These are phyloP conservation scores for Flammula alnicola DNA, from an alignment of 1,284 basidiomycete species.

Conservation along the genomic window DNA sequence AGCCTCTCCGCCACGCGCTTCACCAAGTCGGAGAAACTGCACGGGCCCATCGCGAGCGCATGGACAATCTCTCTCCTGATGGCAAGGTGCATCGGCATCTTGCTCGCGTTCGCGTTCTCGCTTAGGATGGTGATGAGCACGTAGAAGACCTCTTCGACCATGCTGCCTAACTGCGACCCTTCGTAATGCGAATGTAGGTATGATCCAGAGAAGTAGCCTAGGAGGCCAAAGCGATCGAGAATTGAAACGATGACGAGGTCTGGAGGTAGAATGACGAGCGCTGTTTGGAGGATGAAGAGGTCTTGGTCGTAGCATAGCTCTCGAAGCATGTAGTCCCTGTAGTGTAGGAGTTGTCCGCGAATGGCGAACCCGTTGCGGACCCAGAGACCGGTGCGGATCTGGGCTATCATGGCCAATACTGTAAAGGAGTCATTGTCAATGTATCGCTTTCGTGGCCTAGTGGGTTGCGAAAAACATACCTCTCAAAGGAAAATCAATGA, in stretches of 20 bases:
- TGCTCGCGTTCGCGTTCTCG: conserved; percentile 80
- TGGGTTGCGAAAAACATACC: conserved; percentile 47
- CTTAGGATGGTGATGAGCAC: conserved; percentile 88
- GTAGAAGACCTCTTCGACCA: conserved; percentile 93
- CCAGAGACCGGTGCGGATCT: conserved; percentile 96
- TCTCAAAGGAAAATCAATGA: conserved; percentile 87
- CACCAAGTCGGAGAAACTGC: conserved; percentile 90
- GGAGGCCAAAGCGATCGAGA: conserved; percentile 88
- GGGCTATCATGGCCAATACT: conserved; percentile 91
- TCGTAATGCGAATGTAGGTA: conserved; percentile 67
- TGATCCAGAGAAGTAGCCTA: conserved; percentile 78
- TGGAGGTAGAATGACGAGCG: conserved; percentile 81
- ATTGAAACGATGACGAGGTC: conserved; percentile 84
- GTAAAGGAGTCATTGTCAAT: conserved; percentile 8
- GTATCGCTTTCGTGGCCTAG: conserved; percentile 3
- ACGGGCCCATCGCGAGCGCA: conserved; percentile 86
- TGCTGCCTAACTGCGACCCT: conserved; percentile 71
- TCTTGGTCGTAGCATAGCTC: conserved; percentile 98
- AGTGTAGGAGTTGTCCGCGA: conserved; percentile 94
- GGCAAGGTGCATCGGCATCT: conserved; percentile 67
- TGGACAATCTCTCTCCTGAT: conserved; percentile 91
- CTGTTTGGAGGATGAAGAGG: conserved; percentile 88
- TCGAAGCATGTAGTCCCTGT: conserved; percentile 94
- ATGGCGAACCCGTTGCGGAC: conserved; percentile 97
- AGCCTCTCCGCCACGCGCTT: conserved; percentile 92